Evolutionary conservation across 352 stramenopile species (phyloP), one percentile per base, ranked within the genome.

Genomic region (Phytophthora kernoviae): DNA sequence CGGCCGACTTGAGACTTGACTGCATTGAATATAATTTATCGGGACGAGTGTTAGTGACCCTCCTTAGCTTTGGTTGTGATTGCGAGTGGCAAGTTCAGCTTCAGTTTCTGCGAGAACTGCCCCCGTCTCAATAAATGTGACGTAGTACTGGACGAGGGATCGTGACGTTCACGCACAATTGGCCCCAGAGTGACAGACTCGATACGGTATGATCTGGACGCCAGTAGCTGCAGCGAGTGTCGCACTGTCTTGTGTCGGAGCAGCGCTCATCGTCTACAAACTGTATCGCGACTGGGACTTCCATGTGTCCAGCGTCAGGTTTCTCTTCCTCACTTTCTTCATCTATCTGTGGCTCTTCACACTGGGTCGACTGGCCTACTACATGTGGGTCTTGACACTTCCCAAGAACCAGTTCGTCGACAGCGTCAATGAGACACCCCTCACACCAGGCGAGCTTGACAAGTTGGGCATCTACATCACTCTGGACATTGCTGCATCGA

Each of bases 261-360:
- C 55, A 33, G 40, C 37, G 27, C 44, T 75, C 17, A 71, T 70
- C 46, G 48, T 41, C 15, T 36, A 62, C 54, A 78, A 73, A 22
- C 54, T 78, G 12, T 66, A 32, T 20, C 58, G 67, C 18, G 58
- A 75, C 55, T 79, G 70, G 65, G 62, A 79, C 55, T 51, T 79
- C 17, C 70, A 54, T 33, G 50, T 75, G 2, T 79, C 70, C n/a
- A 65, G 70, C 40, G 65, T 79, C 24, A 53, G 56, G 18, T 68
- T 51, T 34, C 67, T 78, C 43, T 76, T 81, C 42, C 55, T 80
- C 60, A 27, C 61, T 44, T 66, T 84, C 65, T 71, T 82, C 54
- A 24, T 74, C 30, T 65, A 75, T 45, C 37, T 82, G 20, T 59
- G 73, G 56, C 40, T 75, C 45, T 67, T 69, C 62, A 47, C 54